Evolutionary conservation across 371 early-diverging fungal genomes (phyloP).

Genomic region (Entomophthora muscae): DNA sequence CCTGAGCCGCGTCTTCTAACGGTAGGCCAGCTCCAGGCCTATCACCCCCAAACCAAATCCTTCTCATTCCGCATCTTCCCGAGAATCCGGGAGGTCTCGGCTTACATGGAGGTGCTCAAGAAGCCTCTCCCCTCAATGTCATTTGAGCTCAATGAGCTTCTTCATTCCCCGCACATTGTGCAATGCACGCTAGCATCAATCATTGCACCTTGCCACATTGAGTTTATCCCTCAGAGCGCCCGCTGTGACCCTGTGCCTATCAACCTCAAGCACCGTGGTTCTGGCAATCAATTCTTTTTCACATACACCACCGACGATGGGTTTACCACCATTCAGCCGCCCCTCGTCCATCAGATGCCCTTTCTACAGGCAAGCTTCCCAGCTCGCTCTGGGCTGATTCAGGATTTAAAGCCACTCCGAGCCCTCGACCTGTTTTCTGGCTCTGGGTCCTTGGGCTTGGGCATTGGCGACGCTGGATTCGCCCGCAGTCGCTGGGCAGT

Average conservation of each 20-base stretch:
- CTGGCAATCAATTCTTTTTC: constrained; percentile 11
- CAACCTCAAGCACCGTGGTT: constrained; percentile 10
- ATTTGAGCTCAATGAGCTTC: background rate
- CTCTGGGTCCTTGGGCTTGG: constrained; percentile 14
- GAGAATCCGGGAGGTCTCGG: background rate
- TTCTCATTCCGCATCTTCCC: constrained; percentile 4
- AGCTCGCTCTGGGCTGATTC: background rate
- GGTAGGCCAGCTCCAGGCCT: background rate
- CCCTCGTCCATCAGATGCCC: background rate
- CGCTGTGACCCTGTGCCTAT: background rate
- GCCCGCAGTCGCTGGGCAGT: constrained; percentile 14
- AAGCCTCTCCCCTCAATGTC: background rate
- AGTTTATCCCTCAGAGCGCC: background rate
- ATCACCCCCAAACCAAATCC: background rate
- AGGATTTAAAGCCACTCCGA: constrained; percentile 4
- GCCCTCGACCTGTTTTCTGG: constrained; percentile 17
- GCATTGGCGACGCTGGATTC: constrained; percentile 14
- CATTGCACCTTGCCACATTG: background rate
- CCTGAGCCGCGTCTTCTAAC: background rate
- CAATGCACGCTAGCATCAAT: background rate
- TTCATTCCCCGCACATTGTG: background rate
- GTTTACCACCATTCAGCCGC: background rate
- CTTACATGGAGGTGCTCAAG: background rate
- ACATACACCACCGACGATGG: constrained; percentile 2
- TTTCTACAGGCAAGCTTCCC: constrained; percentile 5